These are phyloP conservation scores for Guillardia theta DNA, from an alignment of 78 protist genomes.

Conservation along the genomic window DNA sequence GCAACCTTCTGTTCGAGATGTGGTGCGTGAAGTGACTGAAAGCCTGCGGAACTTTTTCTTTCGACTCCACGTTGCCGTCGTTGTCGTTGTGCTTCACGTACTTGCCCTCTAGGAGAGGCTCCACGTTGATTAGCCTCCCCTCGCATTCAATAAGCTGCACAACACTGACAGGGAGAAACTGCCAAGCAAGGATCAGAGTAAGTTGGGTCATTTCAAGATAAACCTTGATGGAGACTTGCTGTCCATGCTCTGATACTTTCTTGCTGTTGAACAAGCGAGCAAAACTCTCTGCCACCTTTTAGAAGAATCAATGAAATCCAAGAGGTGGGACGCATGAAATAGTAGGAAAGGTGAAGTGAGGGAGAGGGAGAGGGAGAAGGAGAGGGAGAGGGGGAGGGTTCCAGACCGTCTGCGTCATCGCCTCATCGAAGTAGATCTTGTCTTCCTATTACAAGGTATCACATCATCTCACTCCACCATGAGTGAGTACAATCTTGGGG, in stretches of 20 bases:
- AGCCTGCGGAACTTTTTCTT: conserved; percentile 79
- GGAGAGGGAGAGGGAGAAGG: background rate
- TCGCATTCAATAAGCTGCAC: background rate
- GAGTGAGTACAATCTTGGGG: background rate
- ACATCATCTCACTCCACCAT: background rate
- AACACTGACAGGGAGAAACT: background rate
- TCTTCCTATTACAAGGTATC: background rate
- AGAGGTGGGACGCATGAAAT: too few species aligned
- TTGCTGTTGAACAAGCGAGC: background rate
- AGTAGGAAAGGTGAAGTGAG: background rate
- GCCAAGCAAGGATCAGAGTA: background rate
- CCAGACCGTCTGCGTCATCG: background rate
- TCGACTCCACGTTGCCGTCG: conserved; percentile 61
- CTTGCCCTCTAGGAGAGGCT: conserved; percentile 68
- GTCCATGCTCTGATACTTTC: background rate
- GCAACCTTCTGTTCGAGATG: background rate
- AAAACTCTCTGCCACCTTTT: too few species aligned
- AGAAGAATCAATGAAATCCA: background rate
- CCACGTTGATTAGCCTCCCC: conserved; percentile 39
- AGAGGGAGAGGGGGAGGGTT: background rate
- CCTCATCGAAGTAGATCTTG: background rate
- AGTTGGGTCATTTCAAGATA: background rate
- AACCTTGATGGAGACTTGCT: background rate
- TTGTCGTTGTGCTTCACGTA: conserved; percentile 84
- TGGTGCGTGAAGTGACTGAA: conserved; percentile 84